Conservation (phyloP, 2,329 filamentous ascomycete species). For the Ophioceras dolichostomum region DNA sequence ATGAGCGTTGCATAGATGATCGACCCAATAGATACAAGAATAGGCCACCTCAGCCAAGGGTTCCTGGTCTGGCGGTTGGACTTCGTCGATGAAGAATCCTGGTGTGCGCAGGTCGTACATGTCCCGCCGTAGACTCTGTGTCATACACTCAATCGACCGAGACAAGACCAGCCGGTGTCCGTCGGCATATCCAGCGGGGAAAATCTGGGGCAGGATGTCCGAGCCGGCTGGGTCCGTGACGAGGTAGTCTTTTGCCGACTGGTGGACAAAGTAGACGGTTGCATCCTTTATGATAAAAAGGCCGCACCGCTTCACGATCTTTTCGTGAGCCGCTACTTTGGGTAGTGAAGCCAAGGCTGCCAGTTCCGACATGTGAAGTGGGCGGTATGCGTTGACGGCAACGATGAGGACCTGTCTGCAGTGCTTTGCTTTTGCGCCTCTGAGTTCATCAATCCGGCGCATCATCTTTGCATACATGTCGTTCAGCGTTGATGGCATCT, state of each 20-base stretch:
- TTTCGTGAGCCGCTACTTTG: slow-evolving; percentile 4
- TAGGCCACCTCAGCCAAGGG: too few species aligned
- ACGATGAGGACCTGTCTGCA: slow-evolving; percentile 10
- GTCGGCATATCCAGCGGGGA: too few species aligned
- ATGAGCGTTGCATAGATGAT: too few species aligned
- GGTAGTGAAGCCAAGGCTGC: slow-evolving; percentile 6
- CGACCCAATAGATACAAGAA: too few species aligned
- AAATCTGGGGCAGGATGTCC: neutral
- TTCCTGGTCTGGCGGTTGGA: too few species aligned
- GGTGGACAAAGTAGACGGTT: slow-evolving; percentile 16
- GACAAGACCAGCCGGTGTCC: neutral
- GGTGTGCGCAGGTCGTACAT: neutral
- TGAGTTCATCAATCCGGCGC: slow-evolving; percentile 8
- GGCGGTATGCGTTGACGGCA: slow-evolving; percentile 8
- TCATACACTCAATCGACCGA: neutral
- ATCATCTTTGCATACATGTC: too few species aligned
- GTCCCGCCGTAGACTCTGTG: neutral
- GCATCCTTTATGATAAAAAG: slow-evolving; percentile 14
- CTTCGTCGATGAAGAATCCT: neutral
- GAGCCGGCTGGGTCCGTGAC: neutral
- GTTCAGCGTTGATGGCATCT: too few species aligned
- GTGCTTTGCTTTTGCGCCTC: slow-evolving; percentile 3
- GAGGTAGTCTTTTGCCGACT: slow-evolving; percentile 19
- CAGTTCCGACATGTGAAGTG: slow-evolving; percentile 11
- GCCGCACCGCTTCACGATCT: slow-evolving; percentile 15